Evolutionary conservation across 495 filamentous ascomycete genomes (phyloP).

Genomic region (Penicillium atrosanguineum): DNA sequence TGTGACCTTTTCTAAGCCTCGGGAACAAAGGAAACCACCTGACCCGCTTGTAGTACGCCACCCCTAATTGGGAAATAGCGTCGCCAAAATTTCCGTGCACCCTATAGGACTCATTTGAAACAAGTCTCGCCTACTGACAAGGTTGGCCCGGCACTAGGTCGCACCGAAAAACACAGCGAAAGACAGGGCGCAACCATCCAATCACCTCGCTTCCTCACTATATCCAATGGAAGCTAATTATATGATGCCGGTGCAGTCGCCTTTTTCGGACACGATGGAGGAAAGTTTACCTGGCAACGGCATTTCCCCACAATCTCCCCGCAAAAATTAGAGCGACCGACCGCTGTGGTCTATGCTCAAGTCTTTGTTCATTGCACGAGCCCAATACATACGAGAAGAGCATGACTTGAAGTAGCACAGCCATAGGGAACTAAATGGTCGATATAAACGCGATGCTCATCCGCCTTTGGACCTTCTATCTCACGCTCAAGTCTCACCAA

Average conservation of each 20-base stretch:
- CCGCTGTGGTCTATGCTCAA: background rate
- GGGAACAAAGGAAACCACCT: too few species aligned
- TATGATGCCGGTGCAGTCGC: background rate
- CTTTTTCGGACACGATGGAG: slow-evolving; percentile 1
- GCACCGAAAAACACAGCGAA: slow-evolving; percentile 6
- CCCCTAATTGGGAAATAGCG: too few species aligned
- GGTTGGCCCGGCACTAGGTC: background rate
- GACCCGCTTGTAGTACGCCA: too few species aligned
- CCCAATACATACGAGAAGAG: background rate
- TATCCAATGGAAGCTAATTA: slow-evolving; percentile 1
- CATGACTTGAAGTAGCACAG: too few species aligned
- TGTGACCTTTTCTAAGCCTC: too few species aligned
- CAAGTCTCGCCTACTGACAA: too few species aligned
- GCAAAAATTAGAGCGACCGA: slow-evolving; percentile 10
- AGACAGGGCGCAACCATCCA: background rate
- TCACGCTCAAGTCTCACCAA: background rate
- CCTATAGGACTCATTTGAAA: too few species aligned
- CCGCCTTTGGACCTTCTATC: background rate
- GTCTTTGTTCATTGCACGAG: background rate
- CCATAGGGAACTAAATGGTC: too few species aligned
- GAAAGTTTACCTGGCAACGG: background rate
- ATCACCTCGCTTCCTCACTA: background rate
- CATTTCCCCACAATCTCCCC: slow-evolving; percentile 7
- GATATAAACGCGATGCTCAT: slow-evolving; percentile 5
- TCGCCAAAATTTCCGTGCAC: too few species aligned